Conservation (phyloP, 2,329 filamentous ascomycete species). For the Zalaria obscura region DNA sequence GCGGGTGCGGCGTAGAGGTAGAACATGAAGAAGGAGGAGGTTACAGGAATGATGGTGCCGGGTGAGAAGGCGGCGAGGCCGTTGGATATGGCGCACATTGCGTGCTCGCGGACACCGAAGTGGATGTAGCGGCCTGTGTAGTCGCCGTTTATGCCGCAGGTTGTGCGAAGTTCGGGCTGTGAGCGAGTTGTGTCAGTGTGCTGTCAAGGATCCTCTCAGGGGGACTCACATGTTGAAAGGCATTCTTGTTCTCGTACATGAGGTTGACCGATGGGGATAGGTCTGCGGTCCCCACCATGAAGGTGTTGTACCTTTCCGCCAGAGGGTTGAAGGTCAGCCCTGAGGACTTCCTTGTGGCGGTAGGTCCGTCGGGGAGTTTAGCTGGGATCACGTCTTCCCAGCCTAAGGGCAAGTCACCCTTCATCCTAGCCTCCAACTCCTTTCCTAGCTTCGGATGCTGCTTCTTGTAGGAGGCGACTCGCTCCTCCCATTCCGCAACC, state of each 20-base stretch:
- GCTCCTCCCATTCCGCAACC: slow-evolving; percentile 34
- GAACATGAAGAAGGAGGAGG: slow-evolving; percentile 25
- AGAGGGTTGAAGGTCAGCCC: slow-evolving; percentile 27
- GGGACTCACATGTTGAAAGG: slow-evolving; percentile 28
- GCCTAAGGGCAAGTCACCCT: slow-evolving; percentile 32
- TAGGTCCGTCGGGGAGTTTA: slow-evolving; percentile 33
- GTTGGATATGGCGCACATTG: slow-evolving; percentile 41
- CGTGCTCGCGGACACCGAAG: slow-evolving; percentile 47
- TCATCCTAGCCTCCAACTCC: slow-evolving; percentile 34
- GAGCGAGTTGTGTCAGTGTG: no score
- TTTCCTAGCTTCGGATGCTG: slow-evolving; percentile 35
- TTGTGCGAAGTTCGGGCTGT: slow-evolving; percentile 13
- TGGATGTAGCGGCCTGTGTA: slow-evolving; percentile 38
- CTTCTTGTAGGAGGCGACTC: slow-evolving; percentile 28
- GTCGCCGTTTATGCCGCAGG: slow-evolving; percentile 38
- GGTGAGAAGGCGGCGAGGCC: slow-evolving; percentile 22
- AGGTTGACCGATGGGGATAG: slow-evolving; percentile 23
- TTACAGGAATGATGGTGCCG: slow-evolving; percentile 22
- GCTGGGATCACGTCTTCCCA: slow-evolving; percentile 37
- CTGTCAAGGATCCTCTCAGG: no score
- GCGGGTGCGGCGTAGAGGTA: slow-evolving; percentile 24
- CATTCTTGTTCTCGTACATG: slow-evolving; percentile 30
- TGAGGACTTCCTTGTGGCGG: slow-evolving; percentile 36
- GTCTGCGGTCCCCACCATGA: slow-evolving; percentile 24
- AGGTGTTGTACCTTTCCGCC: slow-evolving; percentile 15